Conservation (phyloP, 2,329 filamentous ascomycete genomes). For the Beauveria sp. region DNA sequence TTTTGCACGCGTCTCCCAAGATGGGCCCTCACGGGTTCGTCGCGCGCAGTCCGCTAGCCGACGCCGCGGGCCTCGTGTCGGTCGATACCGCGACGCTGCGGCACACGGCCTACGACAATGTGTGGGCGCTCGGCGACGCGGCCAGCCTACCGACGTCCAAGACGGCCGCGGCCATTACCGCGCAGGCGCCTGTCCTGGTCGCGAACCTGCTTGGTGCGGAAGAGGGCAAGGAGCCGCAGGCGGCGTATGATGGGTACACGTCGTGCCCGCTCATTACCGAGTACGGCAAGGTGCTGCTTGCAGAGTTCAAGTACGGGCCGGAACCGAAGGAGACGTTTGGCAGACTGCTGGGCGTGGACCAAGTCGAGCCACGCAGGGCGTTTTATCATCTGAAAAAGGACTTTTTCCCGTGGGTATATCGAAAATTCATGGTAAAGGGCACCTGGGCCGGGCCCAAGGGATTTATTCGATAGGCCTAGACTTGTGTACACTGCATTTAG, state of each 20-base stretch:
- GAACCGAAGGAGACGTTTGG: slow-evolving; percentile 56
- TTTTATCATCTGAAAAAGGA: slow-evolving; percentile 60
- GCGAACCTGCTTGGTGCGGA: slow-evolving; percentile 36
- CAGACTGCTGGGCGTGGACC: slow-evolving; percentile 45
- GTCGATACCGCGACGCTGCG: slow-evolving; percentile 45
- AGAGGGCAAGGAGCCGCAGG: slow-evolving; percentile 34
- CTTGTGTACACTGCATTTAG: too few relatives aligned
- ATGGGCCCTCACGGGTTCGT: slow-evolving; percentile 49
- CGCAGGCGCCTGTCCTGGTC: slow-evolving; percentile 43
- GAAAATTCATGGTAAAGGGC: slow-evolving; percentile 51
- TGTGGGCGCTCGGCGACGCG: slow-evolving; percentile 53
- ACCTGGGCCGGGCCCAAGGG: slow-evolving; percentile 55
- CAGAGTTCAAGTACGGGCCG: slow-evolving; percentile 59
- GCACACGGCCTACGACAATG: slow-evolving; percentile 46
- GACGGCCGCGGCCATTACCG: slow-evolving; percentile 45
- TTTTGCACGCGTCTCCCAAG: slow-evolving; percentile 50
- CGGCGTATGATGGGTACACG: slow-evolving; percentile 46
- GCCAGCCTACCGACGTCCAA: slow-evolving; percentile 51
- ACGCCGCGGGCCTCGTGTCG: slow-evolving; percentile 51
- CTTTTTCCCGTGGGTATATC: slow-evolving; percentile 62
- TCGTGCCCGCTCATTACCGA: slow-evolving; percentile 47
- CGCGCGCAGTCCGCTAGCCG: slow-evolving; percentile 44
- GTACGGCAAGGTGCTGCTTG: slow-evolving; percentile 55
- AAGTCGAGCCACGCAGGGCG: slow-evolving; percentile 43
- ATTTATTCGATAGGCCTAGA: slow-evolving; percentile 18